Evolutionary conservation across 495 filamentous ascomycete species (phyloP), one percentile per base, ranked within the genome.

Genomic region (Parathielavia appendiculata): DNA sequence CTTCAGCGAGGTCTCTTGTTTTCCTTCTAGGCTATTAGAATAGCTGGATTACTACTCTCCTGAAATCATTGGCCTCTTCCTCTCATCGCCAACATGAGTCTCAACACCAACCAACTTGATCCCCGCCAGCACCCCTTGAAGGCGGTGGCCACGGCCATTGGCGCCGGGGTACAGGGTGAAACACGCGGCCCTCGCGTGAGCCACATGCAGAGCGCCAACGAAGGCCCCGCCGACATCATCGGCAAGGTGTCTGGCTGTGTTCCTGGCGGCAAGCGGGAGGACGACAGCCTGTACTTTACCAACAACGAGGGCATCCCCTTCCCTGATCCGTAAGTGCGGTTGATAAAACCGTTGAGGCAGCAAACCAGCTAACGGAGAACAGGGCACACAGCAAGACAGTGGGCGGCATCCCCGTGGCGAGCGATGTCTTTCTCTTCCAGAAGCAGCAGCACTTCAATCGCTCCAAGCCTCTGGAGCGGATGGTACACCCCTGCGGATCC

Each of bases 401-500:
- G 32, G 81, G 82, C 0, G 82, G 81, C 4, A 73, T 84, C 50
- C 82, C 81, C 9, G 63, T 81, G 13, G 73, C 72, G n/a, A 81
- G 81, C 61, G 81, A 83, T 60, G 73, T 78, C 0, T 81, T 82
- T 59, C 66, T 83, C 23, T 69, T 65, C 56, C 63, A 65, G 51
- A 62, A 62, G 43, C 55, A 62, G 55, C 60, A 58, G 68, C 75
- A 76, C 22, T 84, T 84, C 67, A 83, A 85, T 58, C 72, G 81
- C 39, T 84, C 87, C 67, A 77, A 84, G 16, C 84, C 87, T 38
- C 83, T 85, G 1, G 85, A 88, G 71, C 79, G 85, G 63, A 86
- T 90, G 48, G 89, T 92, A 35, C 89, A 93, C 56, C 89, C 88
- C 38, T 88, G 90, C 66, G 89, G 89, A 54, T 85, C 86, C 55